These are phyloP conservation scores for Colletotrichum lupini DNA, from an alignment of 2,329 filamentous ascomycete genomes.

Conservation along the genomic window DNA sequence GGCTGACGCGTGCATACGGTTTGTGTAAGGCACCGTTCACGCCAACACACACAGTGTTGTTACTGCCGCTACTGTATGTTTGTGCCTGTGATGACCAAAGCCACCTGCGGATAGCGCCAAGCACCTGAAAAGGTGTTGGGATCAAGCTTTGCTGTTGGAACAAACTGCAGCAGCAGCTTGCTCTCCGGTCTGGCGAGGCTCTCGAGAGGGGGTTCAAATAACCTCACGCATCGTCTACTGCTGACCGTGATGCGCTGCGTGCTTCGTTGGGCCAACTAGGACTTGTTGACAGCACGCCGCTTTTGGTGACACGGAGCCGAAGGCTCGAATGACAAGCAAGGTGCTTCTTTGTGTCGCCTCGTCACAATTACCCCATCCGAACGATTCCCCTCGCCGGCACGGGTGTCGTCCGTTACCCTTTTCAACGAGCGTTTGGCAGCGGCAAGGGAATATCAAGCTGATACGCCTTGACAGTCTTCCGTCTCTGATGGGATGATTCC, in stretches of 20 bases:
- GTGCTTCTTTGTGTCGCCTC: conserved; percentile 15
- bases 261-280: not conserved
- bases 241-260: not conserved
- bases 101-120: not conserved
- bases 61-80: not conserved
- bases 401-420: not conserved
- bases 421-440: not conserved
- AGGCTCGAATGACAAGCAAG: conserved; percentile 1
- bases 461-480: not conserved
- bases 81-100: not conserved
- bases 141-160: not conserved
- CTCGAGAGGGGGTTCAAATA: not conserved
- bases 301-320: conserved; percentile 13
- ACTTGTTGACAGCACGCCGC: not conserved
- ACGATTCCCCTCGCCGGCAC: not conserved
- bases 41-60: conserved; percentile 1
- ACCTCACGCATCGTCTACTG: not conserved
- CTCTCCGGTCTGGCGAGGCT: not conserved
- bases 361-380: conserved; percentile 17
- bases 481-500: not conserved
- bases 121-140: not conserved
- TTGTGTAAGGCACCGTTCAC: conserved; percentile 8
- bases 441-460: not conserved
- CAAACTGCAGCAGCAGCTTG: not conserved
- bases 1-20: conserved; percentile 1